Conservation (phyloP, 164 flowering plant genomes). For the Vitis labrusca region DNA sequence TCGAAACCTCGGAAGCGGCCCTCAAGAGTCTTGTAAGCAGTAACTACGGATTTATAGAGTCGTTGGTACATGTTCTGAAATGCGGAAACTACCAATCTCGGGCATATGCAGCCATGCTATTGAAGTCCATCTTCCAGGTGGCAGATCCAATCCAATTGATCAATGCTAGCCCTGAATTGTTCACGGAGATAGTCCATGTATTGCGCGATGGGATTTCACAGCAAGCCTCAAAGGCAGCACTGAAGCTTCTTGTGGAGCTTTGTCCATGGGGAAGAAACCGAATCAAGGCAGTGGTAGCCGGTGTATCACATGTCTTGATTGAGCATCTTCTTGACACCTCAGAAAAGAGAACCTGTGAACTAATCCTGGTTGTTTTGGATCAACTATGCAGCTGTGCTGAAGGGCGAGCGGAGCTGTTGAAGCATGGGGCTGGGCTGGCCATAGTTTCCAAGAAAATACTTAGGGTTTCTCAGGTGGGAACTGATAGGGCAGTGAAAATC, state of each 20-base stretch:
- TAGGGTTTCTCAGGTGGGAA: slow-evolving; percentile 69
- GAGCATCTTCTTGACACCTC: slow-evolving; percentile 48
- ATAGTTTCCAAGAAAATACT: slow-evolving; percentile 76
- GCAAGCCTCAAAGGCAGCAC: slow-evolving; percentile 52
- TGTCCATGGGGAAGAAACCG: slow-evolving; percentile 81
- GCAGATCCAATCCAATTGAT: slow-evolving; percentile 53
- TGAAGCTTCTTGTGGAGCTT: slow-evolving; percentile 54
- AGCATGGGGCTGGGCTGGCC: slow-evolving; percentile 71
- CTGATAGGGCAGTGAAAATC: slow-evolving; percentile 63
- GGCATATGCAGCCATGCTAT: slow-evolving; percentile 38
- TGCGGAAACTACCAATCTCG: slow-evolving; percentile 46
- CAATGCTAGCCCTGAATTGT: slow-evolving; percentile 26
- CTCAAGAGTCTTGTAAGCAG: slow-evolving; percentile 28
- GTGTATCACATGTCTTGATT: slow-evolving; percentile 50
- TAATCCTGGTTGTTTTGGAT: slow-evolving; percentile 46
- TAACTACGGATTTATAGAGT: slow-evolving; percentile 31
- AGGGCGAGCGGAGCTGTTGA: slow-evolving; percentile 68
- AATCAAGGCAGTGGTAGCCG: slow-evolving; percentile 60
- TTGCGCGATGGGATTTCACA: slow-evolving; percentile 53
- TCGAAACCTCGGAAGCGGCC: slow-evolving; percentile 38
- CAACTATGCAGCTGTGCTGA: slow-evolving; percentile 73
- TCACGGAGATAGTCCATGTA: slow-evolving; percentile 32
- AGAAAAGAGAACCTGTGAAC: slow-evolving; percentile 50
- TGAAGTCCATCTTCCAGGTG: slow-evolving; percentile 43
- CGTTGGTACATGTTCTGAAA: slow-evolving; percentile 36